phyloP scores from a whole-genome alignment of 192 early-diverging fungal species.

The Diversispora eburnea region DNA sequence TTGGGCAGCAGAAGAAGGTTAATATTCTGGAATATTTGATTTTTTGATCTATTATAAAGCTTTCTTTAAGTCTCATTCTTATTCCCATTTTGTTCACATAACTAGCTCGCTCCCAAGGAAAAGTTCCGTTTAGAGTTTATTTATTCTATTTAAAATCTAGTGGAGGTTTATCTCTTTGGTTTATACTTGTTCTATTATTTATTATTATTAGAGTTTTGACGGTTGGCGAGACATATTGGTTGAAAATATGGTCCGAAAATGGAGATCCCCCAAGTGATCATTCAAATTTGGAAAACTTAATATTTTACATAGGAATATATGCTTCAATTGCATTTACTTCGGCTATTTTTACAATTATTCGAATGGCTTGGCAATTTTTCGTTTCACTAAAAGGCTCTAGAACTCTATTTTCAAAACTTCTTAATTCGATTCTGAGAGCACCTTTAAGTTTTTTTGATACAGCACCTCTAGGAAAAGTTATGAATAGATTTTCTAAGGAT shows the following conservation, averaged over 20 bases:
- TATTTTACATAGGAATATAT: slow-evolving; percentile 60
- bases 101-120: slow-evolving; percentile 64
- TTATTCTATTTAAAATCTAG: slow-evolving; percentile 65
- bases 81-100: neutral
- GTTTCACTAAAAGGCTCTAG: slow-evolving; percentile 57
- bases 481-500: slow-evolving; percentile 89
- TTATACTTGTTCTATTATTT: slow-evolving; percentile 43
- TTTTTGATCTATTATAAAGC: slow-evolving; percentile 16
- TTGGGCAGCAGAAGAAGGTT: slow-evolving; percentile 40
- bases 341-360: slow-evolving; percentile 38
- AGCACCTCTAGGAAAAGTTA: slow-evolving; percentile 79
- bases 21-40: slow-evolving; percentile 12
- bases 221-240: slow-evolving; percentile 62
- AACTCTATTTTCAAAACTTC: slow-evolving; percentile 51
- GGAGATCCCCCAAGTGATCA: neutral
- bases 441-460: slow-evolving; percentile 87
- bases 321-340: slow-evolving; percentile 44
- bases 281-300: neutral
- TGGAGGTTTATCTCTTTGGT: slow-evolving; percentile 62
- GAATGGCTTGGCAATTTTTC: slow-evolving; percentile 45
- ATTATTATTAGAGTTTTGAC: slow-evolving; percentile 43
- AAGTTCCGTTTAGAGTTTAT: slow-evolving; percentile 74
- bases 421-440: slow-evolving; percentile 60
- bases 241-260: slow-evolving; percentile 56
- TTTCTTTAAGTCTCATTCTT: neutral